These are phyloP conservation scores for Taiwanofungus camphoratus DNA, from an alignment of 1,284 basidiomycete genomes.

Conservation along the genomic window DNA sequence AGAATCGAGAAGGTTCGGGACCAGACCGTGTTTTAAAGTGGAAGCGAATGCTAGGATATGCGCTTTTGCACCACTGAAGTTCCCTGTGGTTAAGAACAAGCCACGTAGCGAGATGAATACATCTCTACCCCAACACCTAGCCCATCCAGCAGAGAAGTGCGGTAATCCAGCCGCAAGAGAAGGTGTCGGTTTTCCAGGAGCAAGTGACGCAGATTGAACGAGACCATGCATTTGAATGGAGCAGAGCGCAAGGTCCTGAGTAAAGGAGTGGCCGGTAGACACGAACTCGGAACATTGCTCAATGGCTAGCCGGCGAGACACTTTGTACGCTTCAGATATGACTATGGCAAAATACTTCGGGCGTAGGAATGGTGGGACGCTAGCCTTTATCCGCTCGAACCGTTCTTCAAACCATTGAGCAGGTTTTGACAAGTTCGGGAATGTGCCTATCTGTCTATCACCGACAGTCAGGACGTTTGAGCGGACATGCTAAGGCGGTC, in stretches of 20 bases:
- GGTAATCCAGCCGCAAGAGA: conserved; percentile 92
- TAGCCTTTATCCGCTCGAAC: conserved; percentile 71
- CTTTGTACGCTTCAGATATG: conserved; percentile 87
- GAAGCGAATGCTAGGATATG: conserved; percentile 90
- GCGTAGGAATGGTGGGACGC: conserved; percentile 79
- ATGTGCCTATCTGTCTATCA: conserved; percentile 56
- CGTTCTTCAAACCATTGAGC: conserved; percentile 81
- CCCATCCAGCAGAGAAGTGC: conserved; percentile 89
- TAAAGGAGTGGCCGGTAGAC: conserved; percentile 79
- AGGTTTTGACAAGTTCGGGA: conserved; percentile 67
- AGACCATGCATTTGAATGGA: conserved; percentile 90
- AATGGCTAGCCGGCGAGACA: conserved; percentile 71
- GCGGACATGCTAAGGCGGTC: not conserved
- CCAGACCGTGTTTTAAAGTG: conserved; percentile 82
- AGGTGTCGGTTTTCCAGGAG: conserved; percentile 63
- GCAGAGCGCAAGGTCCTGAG: conserved; percentile 81
- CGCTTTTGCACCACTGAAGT: conserved; percentile 76
- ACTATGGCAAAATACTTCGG: conserved; percentile 93
- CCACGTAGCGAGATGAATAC: conserved; percentile 93
- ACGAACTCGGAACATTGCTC: conserved; percentile 88
- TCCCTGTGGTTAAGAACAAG: conserved; percentile 88
- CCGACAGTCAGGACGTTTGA: conserved; percentile 6
- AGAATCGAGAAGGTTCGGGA: conserved; percentile 91
- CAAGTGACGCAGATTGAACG: conserved; percentile 83
- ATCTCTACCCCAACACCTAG: conserved; percentile 95